Evolutionary conservation across 768 basidiomycete species (phyloP).

Genomic region (Podaxis mareebaensis): DNA sequence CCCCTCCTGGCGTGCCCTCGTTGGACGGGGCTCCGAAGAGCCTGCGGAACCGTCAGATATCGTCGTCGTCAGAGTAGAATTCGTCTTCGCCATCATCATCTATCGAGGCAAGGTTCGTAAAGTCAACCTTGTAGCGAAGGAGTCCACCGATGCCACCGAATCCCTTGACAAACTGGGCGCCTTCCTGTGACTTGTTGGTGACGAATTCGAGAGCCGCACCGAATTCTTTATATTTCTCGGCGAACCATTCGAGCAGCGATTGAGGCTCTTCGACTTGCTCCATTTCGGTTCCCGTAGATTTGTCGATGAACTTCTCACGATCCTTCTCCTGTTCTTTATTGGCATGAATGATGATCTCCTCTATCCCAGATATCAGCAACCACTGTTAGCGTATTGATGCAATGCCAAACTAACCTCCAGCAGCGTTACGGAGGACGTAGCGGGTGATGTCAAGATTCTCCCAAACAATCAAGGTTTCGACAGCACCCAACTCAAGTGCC

Average conservation of each 20-base stretch:
- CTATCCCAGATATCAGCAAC: conserved; percentile 34
- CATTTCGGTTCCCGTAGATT: conserved; percentile 95
- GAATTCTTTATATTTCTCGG: conserved; percentile 98
- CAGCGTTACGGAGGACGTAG: conserved; percentile 87
- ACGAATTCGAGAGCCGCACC: conserved; percentile 96
- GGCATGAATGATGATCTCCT: conserved; percentile 80
- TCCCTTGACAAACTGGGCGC: conserved; percentile 96
- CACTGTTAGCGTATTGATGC: not conserved
- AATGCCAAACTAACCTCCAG: conserved; percentile 59
- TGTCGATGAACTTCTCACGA: conserved; percentile 93
- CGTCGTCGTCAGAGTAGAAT: conserved; percentile 78
- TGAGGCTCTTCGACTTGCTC: conserved; percentile 82
- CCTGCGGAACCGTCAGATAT: conserved; percentile 85
- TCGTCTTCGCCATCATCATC: conserved; percentile 91
- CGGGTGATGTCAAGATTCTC: conserved; percentile 94
- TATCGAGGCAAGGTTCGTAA: conserved; percentile 70
- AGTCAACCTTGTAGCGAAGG: conserved; percentile 96
- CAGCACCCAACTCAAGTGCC: conserved; percentile 92
- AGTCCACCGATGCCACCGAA: conserved; percentile 98
- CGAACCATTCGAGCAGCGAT: conserved; percentile 95
- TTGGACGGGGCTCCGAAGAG: conserved; percentile 79
- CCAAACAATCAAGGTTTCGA: conserved; percentile 98
- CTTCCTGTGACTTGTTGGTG: conserved; percentile 95
- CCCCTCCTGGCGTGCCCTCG: conserved; percentile 71
- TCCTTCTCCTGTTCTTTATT: conserved; percentile 89